Evolutionary conservation across 805 yeast species (phyloP).

Genomic region (Candida wancherniae): DNA sequence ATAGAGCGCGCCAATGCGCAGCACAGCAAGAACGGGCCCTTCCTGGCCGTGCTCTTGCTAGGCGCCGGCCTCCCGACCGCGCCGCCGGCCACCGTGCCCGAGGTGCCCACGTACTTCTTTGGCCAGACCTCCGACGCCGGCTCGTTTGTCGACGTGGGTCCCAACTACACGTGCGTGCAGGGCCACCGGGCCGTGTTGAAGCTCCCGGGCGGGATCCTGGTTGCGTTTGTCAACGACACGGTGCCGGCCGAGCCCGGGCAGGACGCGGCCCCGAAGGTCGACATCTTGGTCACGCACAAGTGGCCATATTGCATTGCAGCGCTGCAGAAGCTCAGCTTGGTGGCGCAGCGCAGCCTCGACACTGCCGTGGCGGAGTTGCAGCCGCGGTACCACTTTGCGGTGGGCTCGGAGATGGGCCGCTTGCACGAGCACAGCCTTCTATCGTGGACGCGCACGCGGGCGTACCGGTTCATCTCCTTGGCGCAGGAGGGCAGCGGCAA

Average conservation of each 20-base stretch:
- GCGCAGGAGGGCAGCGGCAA: conserved; percentile 52
- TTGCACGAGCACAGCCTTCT: conserved; percentile 57
- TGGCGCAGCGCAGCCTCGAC: conserved; percentile 45
- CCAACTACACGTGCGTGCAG: conserved; percentile 27
- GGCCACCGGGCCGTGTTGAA: conserved; percentile 31
- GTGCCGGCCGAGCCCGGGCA: conserved; percentile 5
- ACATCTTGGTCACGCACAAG: conserved; percentile 52
- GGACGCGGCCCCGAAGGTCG: conserved; percentile 22
- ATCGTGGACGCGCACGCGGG: conserved; percentile 43
- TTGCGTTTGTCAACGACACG: conserved; percentile 42
- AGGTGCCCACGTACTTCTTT: conserved; percentile 25
- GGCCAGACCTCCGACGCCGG: conserved; percentile 11
- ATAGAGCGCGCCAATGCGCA: conserved; percentile 44
- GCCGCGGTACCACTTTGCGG: conserved; percentile 68
- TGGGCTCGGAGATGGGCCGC: conserved; percentile 45
- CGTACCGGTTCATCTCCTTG: conserved; percentile 63
- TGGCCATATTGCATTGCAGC: conserved; percentile 57
- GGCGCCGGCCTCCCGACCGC: conserved; percentile 28
- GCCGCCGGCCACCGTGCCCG: conserved; percentile 19
- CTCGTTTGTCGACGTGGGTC: conserved; percentile 20
- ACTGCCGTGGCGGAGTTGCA: conserved; percentile 35
- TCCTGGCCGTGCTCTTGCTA: conserved; percentile 48
- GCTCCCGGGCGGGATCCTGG: conserved; percentile 40
- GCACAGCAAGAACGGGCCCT: conserved; percentile 60
- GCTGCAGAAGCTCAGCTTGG: conserved; percentile 38